Conservation (phyloP, 225 moss, liverwort and hornwort genomes). For the Ulota crispa region DNA sequence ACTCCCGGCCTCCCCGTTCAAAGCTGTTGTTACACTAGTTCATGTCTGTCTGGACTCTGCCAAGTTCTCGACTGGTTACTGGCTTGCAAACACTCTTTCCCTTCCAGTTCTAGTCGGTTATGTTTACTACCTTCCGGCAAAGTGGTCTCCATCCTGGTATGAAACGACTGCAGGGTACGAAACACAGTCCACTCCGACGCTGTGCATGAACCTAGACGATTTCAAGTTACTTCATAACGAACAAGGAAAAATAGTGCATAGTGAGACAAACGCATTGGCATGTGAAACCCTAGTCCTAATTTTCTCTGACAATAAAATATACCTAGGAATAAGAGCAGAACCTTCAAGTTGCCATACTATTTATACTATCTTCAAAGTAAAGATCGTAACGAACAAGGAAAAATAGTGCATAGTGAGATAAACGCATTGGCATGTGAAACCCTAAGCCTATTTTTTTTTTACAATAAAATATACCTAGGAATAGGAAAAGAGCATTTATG, state of each 20-base stretch:
- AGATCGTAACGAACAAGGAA: not conserved
- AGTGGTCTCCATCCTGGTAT: constrained; percentile 26
- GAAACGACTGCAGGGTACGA: not conserved
- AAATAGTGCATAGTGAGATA: not conserved
- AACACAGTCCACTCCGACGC: not conserved
- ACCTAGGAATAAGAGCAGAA: not conserved
- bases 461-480: too few species aligned
- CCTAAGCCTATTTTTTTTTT: constrained; percentile 13
- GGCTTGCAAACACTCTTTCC: not conserved
- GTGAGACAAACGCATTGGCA: not conserved
- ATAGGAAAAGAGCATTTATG: too few species aligned
- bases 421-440: not conserved
- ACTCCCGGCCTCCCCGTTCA: not conserved
- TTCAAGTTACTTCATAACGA: not conserved
- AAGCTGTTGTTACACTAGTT: not conserved
- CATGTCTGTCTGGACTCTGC: not conserved
- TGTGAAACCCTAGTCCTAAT: too few species aligned
- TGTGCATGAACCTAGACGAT: not conserved
- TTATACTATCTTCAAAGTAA: not conserved
- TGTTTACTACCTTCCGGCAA: not conserved
- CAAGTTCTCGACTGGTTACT: not conserved
- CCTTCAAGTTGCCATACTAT: not conserved
- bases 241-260: too few species aligned
- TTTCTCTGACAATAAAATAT: too few species aligned
- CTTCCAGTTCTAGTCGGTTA: not conserved